These are phyloP conservation scores for Syzygium grande DNA, from an alignment of 345 rosid genomes.

Conservation along the genomic window DNA sequence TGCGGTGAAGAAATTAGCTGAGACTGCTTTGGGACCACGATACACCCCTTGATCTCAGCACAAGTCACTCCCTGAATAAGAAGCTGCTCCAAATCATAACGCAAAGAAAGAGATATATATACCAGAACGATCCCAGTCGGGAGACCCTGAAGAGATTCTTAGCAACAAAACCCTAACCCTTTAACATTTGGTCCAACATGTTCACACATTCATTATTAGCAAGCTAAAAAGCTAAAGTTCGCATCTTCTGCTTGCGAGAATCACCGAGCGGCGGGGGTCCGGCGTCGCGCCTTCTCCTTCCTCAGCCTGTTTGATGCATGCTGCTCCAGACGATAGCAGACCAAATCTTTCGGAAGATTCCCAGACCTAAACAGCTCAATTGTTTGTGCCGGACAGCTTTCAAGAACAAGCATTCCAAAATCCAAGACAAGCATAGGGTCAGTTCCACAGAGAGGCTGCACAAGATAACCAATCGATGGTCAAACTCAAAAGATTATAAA, in stretches of 20 bases:
- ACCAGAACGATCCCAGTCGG: neutral
- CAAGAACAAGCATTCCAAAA: conserved; percentile 83
- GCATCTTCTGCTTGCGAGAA: too few relatives aligned
- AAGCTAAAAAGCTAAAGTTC: too few relatives aligned
- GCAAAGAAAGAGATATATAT: neutral
- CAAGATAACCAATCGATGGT: neutral
- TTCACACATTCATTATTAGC: neutral
- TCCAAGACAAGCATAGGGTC: conserved; percentile 97
- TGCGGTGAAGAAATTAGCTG: too few relatives aligned
- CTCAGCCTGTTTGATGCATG: conserved; percentile 90
- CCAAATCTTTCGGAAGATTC: conserved; percentile 90
- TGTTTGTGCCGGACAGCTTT: conserved; percentile 87
- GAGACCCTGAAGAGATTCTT: neutral
- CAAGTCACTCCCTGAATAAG: neutral
- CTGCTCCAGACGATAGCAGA: conserved; percentile 85
- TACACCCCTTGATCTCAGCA: neutral
- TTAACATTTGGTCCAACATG: neutral
- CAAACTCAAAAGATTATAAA: neutral
- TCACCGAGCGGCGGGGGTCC: neutral
- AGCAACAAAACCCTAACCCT: neutral
- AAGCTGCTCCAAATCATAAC: neutral
- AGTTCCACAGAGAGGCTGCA: conserved; percentile 83
- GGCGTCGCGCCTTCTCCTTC: conserved; percentile 1
- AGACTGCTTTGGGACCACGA: neutral
- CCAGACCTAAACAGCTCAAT: conserved; percentile 82